Evolutionary conservation across 495 filamentous ascomycete species (phyloP).

Genomic region (Daldinia concentrica): DNA sequence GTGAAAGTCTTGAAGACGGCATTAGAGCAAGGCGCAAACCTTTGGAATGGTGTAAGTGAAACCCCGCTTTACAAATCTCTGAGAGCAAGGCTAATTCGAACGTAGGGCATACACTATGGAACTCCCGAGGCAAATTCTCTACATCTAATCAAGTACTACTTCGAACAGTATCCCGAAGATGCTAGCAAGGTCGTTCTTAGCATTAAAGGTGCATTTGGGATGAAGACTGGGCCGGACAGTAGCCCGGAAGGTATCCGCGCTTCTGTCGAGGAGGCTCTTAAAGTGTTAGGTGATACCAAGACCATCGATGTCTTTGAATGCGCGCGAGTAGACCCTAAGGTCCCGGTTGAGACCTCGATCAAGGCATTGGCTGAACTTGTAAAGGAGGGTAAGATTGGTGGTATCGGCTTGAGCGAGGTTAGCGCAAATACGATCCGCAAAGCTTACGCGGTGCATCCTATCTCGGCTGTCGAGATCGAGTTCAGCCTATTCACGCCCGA

Average conservation of each 20-base stretch:
- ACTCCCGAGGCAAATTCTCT: constrained; percentile 56
- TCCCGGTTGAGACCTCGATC: constrained; percentile 47
- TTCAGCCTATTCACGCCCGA: constrained; percentile 53
- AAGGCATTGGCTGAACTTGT: constrained; percentile 53
- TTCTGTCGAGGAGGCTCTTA: constrained; percentile 72
- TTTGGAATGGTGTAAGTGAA: constrained; percentile 68
- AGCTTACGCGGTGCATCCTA: constrained; percentile 46
- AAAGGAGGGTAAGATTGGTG: constrained; percentile 63
- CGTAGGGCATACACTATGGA: constrained; percentile 58
- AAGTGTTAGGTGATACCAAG: constrained; percentile 68
- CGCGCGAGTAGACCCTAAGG: constrained; percentile 70
- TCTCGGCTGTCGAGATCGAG: constrained; percentile 56
- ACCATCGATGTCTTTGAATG: constrained; percentile 77
- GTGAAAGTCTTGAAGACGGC: constrained; percentile 68
- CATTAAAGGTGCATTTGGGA: constrained; percentile 62
- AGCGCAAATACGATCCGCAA: constrained; percentile 49
- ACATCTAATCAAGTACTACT: constrained; percentile 66
- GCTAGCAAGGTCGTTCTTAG: constrained; percentile 67
- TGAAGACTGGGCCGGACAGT: constrained; percentile 46
- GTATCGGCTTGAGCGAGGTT: constrained; percentile 58
- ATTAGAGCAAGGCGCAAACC: constrained; percentile 65
- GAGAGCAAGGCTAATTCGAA: constrained; percentile 1
- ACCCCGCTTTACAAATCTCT: not conserved
- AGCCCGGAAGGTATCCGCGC: constrained; percentile 66
- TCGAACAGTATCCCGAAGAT: constrained; percentile 65